phyloP scores from a whole-genome alignment of 306 rosid genomes.

The Macrotyloma uniflorum region DNA sequence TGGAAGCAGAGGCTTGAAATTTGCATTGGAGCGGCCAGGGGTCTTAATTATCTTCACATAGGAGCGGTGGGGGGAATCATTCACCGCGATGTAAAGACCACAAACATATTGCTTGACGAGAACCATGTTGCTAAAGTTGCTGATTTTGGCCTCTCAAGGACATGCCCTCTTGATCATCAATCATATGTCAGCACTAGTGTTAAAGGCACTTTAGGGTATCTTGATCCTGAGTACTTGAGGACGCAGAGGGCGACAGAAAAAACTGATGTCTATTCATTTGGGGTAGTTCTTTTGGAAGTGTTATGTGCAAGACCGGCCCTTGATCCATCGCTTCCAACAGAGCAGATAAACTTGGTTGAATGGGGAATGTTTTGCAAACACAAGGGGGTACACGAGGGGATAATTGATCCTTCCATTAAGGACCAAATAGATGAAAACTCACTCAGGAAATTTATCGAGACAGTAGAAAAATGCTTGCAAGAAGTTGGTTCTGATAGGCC shows the following conservation, averaged over 20 bases:
- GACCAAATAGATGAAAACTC: slow-evolving; percentile 47
- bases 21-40: slow-evolving; percentile 60
- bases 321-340: slow-evolving; percentile 38
- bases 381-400: slow-evolving; percentile 42
- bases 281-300: slow-evolving; percentile 62
- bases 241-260: slow-evolving; percentile 56
- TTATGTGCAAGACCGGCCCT: slow-evolving; percentile 60
- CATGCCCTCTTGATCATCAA: slow-evolving; percentile 53
- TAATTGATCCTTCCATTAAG: slow-evolving; percentile 50
- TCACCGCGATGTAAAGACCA: slow-evolving; percentile 63
- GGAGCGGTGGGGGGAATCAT: slow-evolving; percentile 58
- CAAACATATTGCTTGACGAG: slow-evolving; percentile 58
- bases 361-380: slow-evolving; percentile 55
- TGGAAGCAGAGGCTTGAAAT: slow-evolving; percentile 65
- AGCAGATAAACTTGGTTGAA: slow-evolving; percentile 54
- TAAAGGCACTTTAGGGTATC: slow-evolving; percentile 63
- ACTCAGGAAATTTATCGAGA: slow-evolving; percentile 47
- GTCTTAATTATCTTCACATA: slow-evolving; percentile 62
- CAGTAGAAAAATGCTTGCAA: slow-evolving; percentile 47
- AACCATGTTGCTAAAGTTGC: slow-evolving; percentile 62
- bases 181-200: slow-evolving; percentile 44
- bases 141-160: slow-evolving; percentile 62
- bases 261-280: slow-evolving; percentile 66
- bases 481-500: slow-evolving; percentile 54
- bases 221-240: slow-evolving; percentile 62